Evolutionary conservation across 2,329 filamentous ascomycete genomes (phyloP).

Genomic region (Ascochyta viciae-villosae): DNA sequence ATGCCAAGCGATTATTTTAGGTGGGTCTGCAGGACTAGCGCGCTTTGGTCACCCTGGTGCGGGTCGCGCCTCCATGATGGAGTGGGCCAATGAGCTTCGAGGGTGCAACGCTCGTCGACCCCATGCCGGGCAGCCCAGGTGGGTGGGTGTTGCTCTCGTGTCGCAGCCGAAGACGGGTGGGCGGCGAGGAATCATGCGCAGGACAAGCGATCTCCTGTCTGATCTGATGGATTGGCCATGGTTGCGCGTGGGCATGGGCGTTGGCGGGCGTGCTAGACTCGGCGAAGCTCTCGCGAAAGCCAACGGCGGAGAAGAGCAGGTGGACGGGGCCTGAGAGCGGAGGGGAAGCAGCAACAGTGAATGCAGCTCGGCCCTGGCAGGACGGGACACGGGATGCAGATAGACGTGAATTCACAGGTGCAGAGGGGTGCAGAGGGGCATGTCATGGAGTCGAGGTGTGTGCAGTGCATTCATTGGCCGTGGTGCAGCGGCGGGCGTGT

Average conservation of each 20-base stretch:
- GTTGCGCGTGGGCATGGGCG: conserved; percentile 3
- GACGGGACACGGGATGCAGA: background rate
- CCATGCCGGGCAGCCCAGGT: conserved; percentile 14
- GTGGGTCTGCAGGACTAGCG: conserved; percentile 11
- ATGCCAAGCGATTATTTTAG: conserved; percentile 30
- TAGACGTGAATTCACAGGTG: conserved; percentile 3
- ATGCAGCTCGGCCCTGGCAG: background rate
- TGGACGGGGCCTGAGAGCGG: background rate
- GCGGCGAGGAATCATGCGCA: conserved; percentile 1
- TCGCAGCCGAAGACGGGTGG: conserved; percentile 7
- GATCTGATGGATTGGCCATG: conserved; percentile 1
- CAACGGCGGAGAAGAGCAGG: conserved; percentile 1
- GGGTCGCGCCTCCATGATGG: conserved; percentile 34
- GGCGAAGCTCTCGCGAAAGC: conserved; percentile 1
- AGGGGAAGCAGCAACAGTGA: background rate
- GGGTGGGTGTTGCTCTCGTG: background rate
- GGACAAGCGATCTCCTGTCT: background rate
- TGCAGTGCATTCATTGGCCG: conserved; percentile 20
- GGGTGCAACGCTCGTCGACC: conserved; percentile 18
- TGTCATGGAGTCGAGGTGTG: background rate
- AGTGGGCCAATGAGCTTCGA: conserved; percentile 27
- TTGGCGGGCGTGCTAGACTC: conserved; percentile 1
- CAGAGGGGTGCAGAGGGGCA: conserved; percentile 8
- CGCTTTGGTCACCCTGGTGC: conserved; percentile 20
- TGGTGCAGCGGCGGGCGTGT: conserved; percentile 13